phyloP scores from a whole-genome alignment of 2,329 filamentous ascomycete genomes.

The Rutstroemia sp. region DNA sequence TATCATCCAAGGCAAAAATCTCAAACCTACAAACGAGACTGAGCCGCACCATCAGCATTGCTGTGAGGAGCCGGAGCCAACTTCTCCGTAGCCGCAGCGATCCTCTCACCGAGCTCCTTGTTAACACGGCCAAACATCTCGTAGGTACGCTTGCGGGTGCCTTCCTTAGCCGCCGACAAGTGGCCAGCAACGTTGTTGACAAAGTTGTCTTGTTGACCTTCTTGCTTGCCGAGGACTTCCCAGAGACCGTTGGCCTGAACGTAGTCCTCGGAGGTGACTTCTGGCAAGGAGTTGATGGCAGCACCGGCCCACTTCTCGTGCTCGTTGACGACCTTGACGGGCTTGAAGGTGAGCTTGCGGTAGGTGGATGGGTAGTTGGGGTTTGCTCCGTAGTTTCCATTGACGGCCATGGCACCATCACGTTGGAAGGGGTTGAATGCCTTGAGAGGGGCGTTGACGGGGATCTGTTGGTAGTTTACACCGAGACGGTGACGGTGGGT shows the following conservation, averaged over 20 bases:
- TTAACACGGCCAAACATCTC: conserved; percentile 55
- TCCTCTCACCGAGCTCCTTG: conserved; percentile 42
- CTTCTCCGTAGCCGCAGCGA: conserved; percentile 45
- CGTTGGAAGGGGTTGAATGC: conserved; percentile 65
- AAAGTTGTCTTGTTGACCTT: conserved; percentile 55
- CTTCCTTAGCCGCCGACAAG: conserved; percentile 44
- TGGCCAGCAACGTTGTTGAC: conserved; percentile 52
- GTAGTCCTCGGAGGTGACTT: conserved; percentile 30
- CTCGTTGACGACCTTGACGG: conserved; percentile 34
- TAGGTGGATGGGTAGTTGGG: conserved; percentile 50
- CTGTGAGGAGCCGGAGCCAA: conserved; percentile 14
- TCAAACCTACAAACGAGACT: conserved; percentile 7
- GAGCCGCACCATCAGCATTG: conserved; percentile 5
- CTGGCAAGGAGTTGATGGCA: conserved; percentile 38
- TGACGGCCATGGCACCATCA: conserved; percentile 64
- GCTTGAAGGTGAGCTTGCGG: conserved; percentile 37
- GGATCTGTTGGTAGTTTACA: conserved; percentile 52
- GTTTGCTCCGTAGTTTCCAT: conserved; percentile 54
- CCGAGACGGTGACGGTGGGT: conserved; percentile 52
- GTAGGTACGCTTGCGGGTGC: conserved; percentile 51
- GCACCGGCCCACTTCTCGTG: conserved; percentile 43
- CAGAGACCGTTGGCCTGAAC: conserved; percentile 30
- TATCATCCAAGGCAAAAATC: neutral
- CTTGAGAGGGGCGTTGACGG: conserved; percentile 39
- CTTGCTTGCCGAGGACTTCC: conserved; percentile 34